Evolutionary conservation across 176 grass and related monocot species (phyloP), one percentile per base, ranked within the genome.

Genomic region (Saccharum officinarum): DNA sequence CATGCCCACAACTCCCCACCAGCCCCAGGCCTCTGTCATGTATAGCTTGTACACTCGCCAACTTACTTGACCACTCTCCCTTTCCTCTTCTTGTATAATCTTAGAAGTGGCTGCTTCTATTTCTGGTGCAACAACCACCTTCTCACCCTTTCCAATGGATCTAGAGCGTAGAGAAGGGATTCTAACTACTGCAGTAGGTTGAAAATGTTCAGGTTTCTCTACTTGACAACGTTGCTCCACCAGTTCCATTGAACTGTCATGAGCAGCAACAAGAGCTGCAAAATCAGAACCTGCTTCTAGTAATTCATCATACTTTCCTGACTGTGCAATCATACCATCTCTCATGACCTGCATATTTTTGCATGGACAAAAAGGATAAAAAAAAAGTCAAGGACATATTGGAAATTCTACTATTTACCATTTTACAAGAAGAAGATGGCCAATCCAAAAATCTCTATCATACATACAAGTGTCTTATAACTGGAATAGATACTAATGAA

Each of bases 241-340:
- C 50, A 94, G 74, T 42, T 98, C 96, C 96, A 98, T 98, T 47
- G 96, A 95, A 91, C 93, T 95, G 44, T 95, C 93, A 89, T 98
- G 96, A 81, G 96, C 96, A 69, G 89, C 83, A 77, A 94, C 96
- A 31, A 98, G 93, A 73, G 69, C 87, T 22, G 93, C 84, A 78
- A 98, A 98, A 73, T 90, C 83, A n/a, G 87, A 88, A 12, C 89
- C 81, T 37, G 41, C 11, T 55, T 90, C 34, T 59, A 98, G 83
- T 73, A 98, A 76, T 78, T 98, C 87, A 44, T 80, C 72, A 63
- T 95, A 98, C 76, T 95, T 98, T 61, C 96, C 96, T 20, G 96
- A 92, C 23, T 95, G 87, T 22, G 64, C 89, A 52, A 98, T 92
- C 76, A 81, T 80, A 52, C 96, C 96, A 88, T 92, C 93, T 68